Evolutionary conservation across 371 early-diverging fungal species (phyloP), one percentile per base, ranked within the genome.

Genomic region (Saksenaea vasiformis): DNA sequence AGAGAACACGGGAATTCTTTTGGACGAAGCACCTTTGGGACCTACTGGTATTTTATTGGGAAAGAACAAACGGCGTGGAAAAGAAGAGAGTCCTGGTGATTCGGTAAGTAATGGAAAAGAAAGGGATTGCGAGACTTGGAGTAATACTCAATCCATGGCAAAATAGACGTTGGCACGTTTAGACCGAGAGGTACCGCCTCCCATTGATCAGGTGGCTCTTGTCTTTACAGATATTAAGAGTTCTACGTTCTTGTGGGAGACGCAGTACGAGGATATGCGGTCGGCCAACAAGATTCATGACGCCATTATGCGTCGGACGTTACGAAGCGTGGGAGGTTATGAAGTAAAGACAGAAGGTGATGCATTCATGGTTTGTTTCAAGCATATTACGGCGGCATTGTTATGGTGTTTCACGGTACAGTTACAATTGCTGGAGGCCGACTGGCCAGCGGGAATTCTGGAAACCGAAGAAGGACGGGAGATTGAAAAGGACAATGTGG

Each of bases 321-420:
- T 98, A 51, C 86, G 92, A 36, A 86, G 84, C 44, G 87, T 90
- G 27, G 95, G 95, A 53, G 98, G 98, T n/a, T 98, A 97, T 69
- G 98, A 98, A 72, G 98, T 98, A 43, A 97, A 97, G 71, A 97
- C 96, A 9, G 98, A 98, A 82, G 98, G 98, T 36, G 98, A 98
- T 72, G 95, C 96, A 0, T 93, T 97, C 71, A 96, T 96, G 93
- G 95, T 95, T 15, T 91, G 91, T 56, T 98, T 98, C 77, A 90
- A 93, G 22, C 90, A 93, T 56, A 90, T 94, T 11, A 84, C 92
- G 0, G 84, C 90, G 27, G 98, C 98, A 3, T 75, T 96, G 60
- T 79, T 94, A 19, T 98, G 95, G 93, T 95, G 96, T 66, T 79
- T 96, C 60, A 89, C 89, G 1, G 95, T 94, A 0, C 98, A 98